A percentile compares a stretch with the other conserved stretches of the same genome.
These are phyloP conservation scores for Volvox africanus DNA, from an alignment of 139 green algal species.

Conservation along the genomic window DNA sequence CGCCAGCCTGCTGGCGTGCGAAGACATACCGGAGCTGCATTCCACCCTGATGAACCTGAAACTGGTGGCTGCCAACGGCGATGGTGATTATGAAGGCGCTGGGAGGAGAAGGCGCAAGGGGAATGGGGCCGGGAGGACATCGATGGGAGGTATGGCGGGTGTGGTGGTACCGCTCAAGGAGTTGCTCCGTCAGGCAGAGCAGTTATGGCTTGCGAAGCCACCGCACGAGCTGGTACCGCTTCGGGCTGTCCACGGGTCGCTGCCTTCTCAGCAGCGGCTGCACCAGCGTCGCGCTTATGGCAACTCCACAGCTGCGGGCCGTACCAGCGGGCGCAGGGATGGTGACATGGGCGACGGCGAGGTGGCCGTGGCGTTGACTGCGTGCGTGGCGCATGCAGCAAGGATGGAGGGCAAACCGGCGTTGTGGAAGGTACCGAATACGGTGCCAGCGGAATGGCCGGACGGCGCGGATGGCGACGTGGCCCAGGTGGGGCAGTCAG, in stretches of 20 bases:
- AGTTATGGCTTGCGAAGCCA: constrained; percentile 30
- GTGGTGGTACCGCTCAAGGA: constrained; percentile 3
- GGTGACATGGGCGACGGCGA: background rate
- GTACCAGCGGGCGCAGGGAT: background rate
- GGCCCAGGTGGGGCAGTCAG: background rate
- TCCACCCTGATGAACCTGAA: constrained; percentile 71
- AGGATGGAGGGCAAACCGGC: background rate
- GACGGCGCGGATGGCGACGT: background rate
- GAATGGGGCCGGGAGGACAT: too few relatives aligned
- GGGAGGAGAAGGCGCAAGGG: background rate
- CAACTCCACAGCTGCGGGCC: background rate
- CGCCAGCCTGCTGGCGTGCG: constrained; percentile 64
- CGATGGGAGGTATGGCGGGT: background rate
- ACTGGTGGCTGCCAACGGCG: background rate
- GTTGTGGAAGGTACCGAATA: constrained; percentile 1
- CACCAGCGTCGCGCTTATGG: background rate
- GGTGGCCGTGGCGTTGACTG: background rate
- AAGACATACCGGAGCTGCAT: constrained; percentile 75
- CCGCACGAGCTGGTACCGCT: constrained; percentile 15
- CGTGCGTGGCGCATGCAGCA: constrained; percentile 37
- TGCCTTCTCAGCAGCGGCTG: background rate
- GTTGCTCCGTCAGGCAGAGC: constrained; percentile 25
- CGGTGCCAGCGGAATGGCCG: constrained; percentile 26
- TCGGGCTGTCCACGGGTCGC: background rate
- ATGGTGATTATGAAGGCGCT: background rate